Evolutionary conservation across 306 rosid species (phyloP).

Genomic region (Acacia melanoxylon): DNA sequence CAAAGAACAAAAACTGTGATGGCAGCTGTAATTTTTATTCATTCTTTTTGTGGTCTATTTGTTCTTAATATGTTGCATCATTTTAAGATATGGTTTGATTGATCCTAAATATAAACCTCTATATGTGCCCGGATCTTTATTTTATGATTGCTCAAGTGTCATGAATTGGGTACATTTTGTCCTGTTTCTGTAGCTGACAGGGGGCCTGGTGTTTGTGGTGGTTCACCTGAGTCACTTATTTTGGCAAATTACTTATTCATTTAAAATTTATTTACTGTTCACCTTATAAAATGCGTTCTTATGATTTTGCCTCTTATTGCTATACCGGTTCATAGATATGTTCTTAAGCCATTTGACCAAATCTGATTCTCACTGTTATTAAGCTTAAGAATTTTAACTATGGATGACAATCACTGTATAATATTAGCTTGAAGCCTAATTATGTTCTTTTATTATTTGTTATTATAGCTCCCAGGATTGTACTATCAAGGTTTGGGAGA

Average conservation of each 20-base stretch:
- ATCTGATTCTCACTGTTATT: not conserved
- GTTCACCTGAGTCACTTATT: not conserved
- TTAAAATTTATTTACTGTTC: not conserved
- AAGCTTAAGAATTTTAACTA: not conserved
- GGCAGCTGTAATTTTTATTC: too few relatives aligned
- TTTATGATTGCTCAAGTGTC: too few relatives aligned
- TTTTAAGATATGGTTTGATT: too few relatives aligned
- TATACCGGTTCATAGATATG: not conserved
- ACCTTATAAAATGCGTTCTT: not conserved
- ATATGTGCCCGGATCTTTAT: too few relatives aligned
- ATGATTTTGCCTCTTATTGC: not conserved
- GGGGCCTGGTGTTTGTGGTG: too few relatives aligned
- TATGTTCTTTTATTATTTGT: conserved; percentile 10
- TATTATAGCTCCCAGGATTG: conserved; percentile 83
- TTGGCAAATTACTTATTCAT: not conserved
- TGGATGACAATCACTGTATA: not conserved
- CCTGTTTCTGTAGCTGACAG: too few relatives aligned
- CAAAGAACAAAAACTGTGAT: too few relatives aligned
- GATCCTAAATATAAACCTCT: too few relatives aligned
- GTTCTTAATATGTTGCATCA: too few relatives aligned
- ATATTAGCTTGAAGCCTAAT: conserved; percentile 24
- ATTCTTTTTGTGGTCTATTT: too few relatives aligned
- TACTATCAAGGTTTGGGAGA: conserved; percentile 93
- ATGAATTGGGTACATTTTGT: too few relatives aligned
- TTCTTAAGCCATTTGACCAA: conserved; percentile 4